Evolutionary conservation across 1,284 basidiomycete genomes (phyloP), one percentile per base, ranked within the genome.

Genomic region (Ustilago shanxiensis): DNA sequence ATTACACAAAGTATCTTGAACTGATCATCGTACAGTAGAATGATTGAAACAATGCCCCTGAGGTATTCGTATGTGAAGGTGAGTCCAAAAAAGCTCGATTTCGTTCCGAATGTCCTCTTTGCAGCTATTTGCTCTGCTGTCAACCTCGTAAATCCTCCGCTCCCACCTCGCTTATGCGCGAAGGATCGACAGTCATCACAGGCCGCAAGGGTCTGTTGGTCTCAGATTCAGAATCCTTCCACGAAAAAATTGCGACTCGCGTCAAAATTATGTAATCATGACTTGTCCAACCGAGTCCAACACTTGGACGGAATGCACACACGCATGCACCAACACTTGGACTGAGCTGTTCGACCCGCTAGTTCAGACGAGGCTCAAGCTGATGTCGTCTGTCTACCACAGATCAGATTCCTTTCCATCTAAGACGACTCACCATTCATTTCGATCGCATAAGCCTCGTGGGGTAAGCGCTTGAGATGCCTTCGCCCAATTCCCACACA

Each of bases 161-260:
- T 26, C 45, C 14, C 35, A n/a, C 59, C 66, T 68, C 66, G 66
- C 66, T 68, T 68, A 62, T 11, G 66, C 55, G 31, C 16, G 0
- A 8, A 33, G 51, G 59, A 67, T 67, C 66, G 45, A 58, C 65
- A 60, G 16, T 22, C 62, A 22, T 22, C 51, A 35, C 26, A 35
- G 29, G n/a, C 31, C 18, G n/a, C 26, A 53, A 53, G 51, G 51
- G 51, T 53, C 51, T 62, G 66, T 68, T 68, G 66, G 66, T 68
- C 49, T 68, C 66, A 67, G 52, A 52, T 44, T 47, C n/a, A n/a
- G n/a, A n/a, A n/a, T n/a, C n/a, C n/a, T n/a, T 49, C 11, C 37
- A 20, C n/a, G 6, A 45, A 45, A 20, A 13, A 3, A 41, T 8
- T 49, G 57, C 26, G 8, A 5, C 16, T 22, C 8, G 49, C 26